These are phyloP conservation scores for Hapsidospora chrysogenum DNA, from an alignment of 495 filamentous ascomycete species.

Conservation along the genomic window DNA sequence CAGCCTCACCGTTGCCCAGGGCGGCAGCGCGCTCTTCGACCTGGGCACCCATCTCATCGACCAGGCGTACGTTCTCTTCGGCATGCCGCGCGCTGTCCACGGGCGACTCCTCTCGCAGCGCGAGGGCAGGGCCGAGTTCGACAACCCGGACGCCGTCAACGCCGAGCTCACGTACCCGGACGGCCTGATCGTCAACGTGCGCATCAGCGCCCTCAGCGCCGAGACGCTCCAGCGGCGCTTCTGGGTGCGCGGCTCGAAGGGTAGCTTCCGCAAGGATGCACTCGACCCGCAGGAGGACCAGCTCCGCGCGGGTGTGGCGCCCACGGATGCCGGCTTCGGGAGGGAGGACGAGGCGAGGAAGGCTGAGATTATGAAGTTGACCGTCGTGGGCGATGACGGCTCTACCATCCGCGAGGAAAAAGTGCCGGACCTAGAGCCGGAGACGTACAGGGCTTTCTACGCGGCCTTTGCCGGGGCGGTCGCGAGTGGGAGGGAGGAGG, in stretches of 20 bases:
- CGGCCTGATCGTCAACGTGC: slow-evolving; percentile 43
- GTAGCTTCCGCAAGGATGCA: slow-evolving; percentile 64
- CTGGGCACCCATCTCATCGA: slow-evolving; percentile 74
- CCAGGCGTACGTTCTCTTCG: slow-evolving; percentile 66
- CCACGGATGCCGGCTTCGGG: slow-evolving; percentile 49
- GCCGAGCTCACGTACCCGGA: slow-evolving; percentile 50
- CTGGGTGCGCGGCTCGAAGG: slow-evolving; percentile 68
- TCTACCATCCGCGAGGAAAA: slow-evolving; percentile 18
- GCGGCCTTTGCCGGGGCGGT: slow-evolving; percentile 50
- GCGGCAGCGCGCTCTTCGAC: slow-evolving; percentile 63
- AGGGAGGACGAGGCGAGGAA: slow-evolving; percentile 28
- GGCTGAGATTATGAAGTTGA: slow-evolving; percentile 22
- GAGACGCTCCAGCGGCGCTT: slow-evolving; percentile 59
- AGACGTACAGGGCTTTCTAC: slow-evolving; percentile 63
- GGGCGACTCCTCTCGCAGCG: slow-evolving; percentile 54
- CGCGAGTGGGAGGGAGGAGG: slow-evolving; percentile 34
- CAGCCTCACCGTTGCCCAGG: slow-evolving; percentile 36
- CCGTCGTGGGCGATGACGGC: slow-evolving; percentile 19
- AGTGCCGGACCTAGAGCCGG: slow-evolving; percentile 45
- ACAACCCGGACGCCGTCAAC: slow-evolving; percentile 53
- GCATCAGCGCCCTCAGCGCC: slow-evolving; percentile 51
- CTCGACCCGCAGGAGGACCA: slow-evolving; percentile 75
- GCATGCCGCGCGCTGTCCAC: slow-evolving; percentile 50
- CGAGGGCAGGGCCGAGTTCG: slow-evolving; percentile 19
- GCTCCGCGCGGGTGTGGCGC: slow-evolving; percentile 49